Percentiles rank a stretch among this genome's conserved stretches.
Evolutionary conservation across 176 grass and related monocot genomes (phyloP).

Genomic region (Bothriochloa decipiens): DNA sequence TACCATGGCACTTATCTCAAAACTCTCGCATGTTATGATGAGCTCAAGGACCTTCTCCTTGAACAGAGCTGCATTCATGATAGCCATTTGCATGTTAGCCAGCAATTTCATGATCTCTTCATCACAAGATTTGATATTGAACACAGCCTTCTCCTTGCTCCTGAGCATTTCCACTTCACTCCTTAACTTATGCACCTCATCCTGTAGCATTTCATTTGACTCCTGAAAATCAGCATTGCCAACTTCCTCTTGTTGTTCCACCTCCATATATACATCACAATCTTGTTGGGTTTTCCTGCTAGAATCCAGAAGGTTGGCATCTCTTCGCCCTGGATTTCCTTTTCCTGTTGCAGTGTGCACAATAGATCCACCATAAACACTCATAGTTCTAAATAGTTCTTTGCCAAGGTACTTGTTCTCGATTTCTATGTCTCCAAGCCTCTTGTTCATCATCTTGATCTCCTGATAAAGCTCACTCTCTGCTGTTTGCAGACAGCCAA

Average conservation of each 20-base stretch:
- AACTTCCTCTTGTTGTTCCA: slow-evolving; percentile 32
- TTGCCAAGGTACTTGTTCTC: slow-evolving; percentile 44
- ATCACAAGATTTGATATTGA: slow-evolving; percentile 55
- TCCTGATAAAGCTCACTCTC: slow-evolving; percentile 54
- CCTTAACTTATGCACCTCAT: slow-evolving; percentile 44
- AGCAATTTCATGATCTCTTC: slow-evolving; percentile 65
- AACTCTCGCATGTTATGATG: slow-evolving; percentile 75
- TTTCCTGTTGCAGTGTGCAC: slow-evolving; percentile 43
- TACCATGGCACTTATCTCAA: slow-evolving; percentile 80
- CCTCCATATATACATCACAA: slow-evolving; percentile 26
- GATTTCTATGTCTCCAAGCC: slow-evolving; percentile 46
- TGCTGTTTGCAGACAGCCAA: slow-evolving; percentile 53
- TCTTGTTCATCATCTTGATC: slow-evolving; percentile 56
- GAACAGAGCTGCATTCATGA: slow-evolving; percentile 73
- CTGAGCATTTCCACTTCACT: slow-evolving; percentile 45
- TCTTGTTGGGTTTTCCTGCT: slow-evolving; percentile 24
- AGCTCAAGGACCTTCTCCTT: slow-evolving; percentile 84
- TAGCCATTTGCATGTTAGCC: slow-evolving; percentile 66
- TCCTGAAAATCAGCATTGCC: slow-evolving; percentile 37
- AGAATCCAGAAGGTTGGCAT: slow-evolving; percentile 34
- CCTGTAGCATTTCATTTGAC: slow-evolving; percentile 45
- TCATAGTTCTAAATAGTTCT: slow-evolving; percentile 46
- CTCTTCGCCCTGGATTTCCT: background rate
- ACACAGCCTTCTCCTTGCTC: slow-evolving; percentile 47
- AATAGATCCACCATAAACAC: slow-evolving; percentile 29